Evolutionary conservation across 164 flowering plant species (phyloP), one percentile per base, ranked within the genome.

Genomic region (Piper betle): DNA sequence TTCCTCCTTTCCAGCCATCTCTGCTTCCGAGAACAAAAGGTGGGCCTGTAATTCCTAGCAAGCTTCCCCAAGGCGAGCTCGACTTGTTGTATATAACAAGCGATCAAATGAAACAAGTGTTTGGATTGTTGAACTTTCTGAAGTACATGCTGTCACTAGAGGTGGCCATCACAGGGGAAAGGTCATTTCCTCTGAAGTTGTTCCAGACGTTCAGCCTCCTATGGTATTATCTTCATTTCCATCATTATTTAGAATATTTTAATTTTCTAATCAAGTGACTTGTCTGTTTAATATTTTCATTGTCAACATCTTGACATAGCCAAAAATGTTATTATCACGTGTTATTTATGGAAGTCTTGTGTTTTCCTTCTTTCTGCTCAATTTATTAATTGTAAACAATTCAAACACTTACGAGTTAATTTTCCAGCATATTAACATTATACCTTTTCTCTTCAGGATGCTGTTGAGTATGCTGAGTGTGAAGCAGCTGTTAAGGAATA

Each of bases 91-190:
- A 56, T 88, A 91, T 77, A 88, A 82, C 56, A 91, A 84, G 62
- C 77, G 73, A 65, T 81, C 95, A 53, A 90, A 90, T 68, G 87
- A 84, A 76, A 90, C 97, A 15, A 87, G 92, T 43, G 7, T 85
- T 57, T 90, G 95, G 93, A 71, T 87, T 48, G 93, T 90, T 57
- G 88, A 87, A 73, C 73, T 90, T 17, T 73, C 88, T 42, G 84
- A 90, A 79, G 95, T 87, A 6, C 97, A 90, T 79, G 97, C 97
- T 39, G 84, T 78, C 40, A 86, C 97, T 69, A 82, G 97, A 69
- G 93, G 97, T 64, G 97, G 97, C 42, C 97, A 87, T 74, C 95
- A 90, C 57, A 77, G 97, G 68, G 97, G 97, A 64, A 90, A 87
- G 79, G 95, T 85, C 46, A 72, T 90, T 63, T 82, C 95, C 10